phyloP scores from a whole-genome alignment of 192 early-diverging fungal species.

The Dispira simplex region DNA sequence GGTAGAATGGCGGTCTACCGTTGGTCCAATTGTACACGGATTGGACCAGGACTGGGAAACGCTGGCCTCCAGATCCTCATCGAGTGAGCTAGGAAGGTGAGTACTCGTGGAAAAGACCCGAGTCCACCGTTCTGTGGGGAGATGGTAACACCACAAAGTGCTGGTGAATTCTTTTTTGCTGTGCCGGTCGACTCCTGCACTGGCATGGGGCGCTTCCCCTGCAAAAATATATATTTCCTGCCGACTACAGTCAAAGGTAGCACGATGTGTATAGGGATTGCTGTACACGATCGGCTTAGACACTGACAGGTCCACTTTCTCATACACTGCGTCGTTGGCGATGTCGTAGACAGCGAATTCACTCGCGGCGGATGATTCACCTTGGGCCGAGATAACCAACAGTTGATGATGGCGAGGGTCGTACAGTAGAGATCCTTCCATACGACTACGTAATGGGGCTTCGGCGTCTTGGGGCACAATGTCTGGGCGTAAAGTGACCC shows the following conservation, averaged over 20 bases:
- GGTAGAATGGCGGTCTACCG: background rate
- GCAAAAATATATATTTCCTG: slow-evolving; percentile 79
- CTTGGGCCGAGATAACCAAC: slow-evolving; percentile 82
- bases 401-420: slow-evolving; percentile 54
- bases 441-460: slow-evolving; percentile 62
- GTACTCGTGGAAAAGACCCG: slow-evolving; percentile 16
- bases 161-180: slow-evolving; percentile 39
- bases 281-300: background rate
- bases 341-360: slow-evolving; percentile 80
- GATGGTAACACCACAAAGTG: slow-evolving; percentile 28
- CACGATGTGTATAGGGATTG: slow-evolving; percentile 19
- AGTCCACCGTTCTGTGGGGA: slow-evolving; percentile 32
- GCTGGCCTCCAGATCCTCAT: background rate
- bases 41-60: background rate
- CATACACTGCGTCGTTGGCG: slow-evolving; percentile 58
- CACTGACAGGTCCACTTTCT: slow-evolving; percentile 27
- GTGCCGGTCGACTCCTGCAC: slow-evolving; percentile 12
- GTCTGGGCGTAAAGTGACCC: slow-evolving; percentile 63
- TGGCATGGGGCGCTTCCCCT: slow-evolving; percentile 31
- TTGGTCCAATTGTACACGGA: background rate
- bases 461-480: slow-evolving; percentile 26
- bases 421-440: slow-evolving; percentile 83
- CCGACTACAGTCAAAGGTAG: slow-evolving; percentile 58
- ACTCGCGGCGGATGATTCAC: slow-evolving; percentile 59
- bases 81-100: background rate